Conservation (phyloP, 176 grass and related monocot genomes). For the Sorghum bicolor region Sorghum_bicolor_NCBIv3 NC_012878.2:9871001-9871500, state of each 20-base stretch:
- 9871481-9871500: no score
- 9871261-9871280: slow-evolving; percentile 70
- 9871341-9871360: slow-evolving; percentile 78
- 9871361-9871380: slow-evolving; percentile 90
- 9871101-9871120: not conserved
- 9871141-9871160: not conserved
- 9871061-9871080: no score
- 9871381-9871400: slow-evolving; percentile 91
- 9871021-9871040: no score
- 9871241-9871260: slow-evolving; percentile 87
- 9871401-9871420: slow-evolving; percentile 88
- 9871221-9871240: not conserved
- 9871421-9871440: slow-evolving; percentile 44
- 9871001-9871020: no score
- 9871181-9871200: not conserved
- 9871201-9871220: not conserved
- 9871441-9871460: no score
- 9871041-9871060: no score
- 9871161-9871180: not conserved
- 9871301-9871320: slow-evolving; percentile 88
- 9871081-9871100: not conserved
- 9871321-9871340: slow-evolving; percentile 62
- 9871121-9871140: not conserved
- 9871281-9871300: slow-evolving; percentile 95
- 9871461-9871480: no score